These are phyloP conservation scores for Geotrichum fermentans DNA, from an alignment of 1,139 yeast species.

Conservation along the genomic window DNA sequence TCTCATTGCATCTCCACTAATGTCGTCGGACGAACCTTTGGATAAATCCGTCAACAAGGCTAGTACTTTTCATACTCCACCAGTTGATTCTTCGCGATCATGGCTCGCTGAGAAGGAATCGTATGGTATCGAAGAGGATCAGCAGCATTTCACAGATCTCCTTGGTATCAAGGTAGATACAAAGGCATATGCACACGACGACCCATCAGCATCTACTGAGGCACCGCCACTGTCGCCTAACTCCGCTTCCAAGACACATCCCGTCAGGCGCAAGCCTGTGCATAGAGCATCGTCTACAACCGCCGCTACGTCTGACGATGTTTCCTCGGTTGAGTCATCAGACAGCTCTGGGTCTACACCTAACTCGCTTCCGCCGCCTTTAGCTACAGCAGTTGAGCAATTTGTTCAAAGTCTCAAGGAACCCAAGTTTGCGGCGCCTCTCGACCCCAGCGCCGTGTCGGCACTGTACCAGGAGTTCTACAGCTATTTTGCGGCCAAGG, in stretches of 20 bases:
- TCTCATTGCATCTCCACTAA: too few relatives aligned
- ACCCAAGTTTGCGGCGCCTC: constrained; percentile 52
- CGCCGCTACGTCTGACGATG: background rate
- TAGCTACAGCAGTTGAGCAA: constrained; percentile 36
- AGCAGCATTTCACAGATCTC: constrained; percentile 9
- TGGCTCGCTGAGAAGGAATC: constrained; percentile 19
- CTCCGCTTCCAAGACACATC: background rate
- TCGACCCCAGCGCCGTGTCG: constrained; percentile 50
- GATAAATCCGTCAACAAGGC: background rate
- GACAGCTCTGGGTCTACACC: background rate
- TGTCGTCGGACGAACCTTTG: background rate
- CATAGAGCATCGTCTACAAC: background rate
- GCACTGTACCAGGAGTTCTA: constrained; percentile 53
- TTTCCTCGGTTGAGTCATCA: constrained; percentile 1
- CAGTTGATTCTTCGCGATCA: constrained; percentile 12
- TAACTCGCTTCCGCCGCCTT: constrained; percentile 33
- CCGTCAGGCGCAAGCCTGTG: constrained; percentile 1
- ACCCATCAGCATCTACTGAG: background rate
- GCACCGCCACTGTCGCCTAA: background rate
- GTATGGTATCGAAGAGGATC: constrained; percentile 11
- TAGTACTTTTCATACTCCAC: constrained; percentile 15
- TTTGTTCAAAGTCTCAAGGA: constrained; percentile 50
- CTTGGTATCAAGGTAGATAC: constrained; percentile 7
- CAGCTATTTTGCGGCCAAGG: constrained; percentile 34
- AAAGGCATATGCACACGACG: background rate